A percentile compares a stretch with the other conserved stretches of the same genome.
phyloP scores from a whole-genome alignment of 2,329 filamentous ascomycete species.

The Cucurbitaria berberidis region DNA sequence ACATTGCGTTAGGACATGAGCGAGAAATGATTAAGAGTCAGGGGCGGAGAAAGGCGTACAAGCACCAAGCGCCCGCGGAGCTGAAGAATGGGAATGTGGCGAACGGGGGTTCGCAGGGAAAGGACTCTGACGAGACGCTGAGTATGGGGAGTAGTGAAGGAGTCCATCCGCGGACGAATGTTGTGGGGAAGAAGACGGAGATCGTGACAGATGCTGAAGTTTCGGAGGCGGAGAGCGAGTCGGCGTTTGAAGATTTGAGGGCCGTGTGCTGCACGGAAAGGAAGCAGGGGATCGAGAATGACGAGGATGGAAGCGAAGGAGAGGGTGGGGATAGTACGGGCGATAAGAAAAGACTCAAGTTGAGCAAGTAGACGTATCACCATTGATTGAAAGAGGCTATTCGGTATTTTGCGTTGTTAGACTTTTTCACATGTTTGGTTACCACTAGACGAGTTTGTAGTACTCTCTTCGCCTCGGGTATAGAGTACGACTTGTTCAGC shows the following conservation, averaged over 20 bases:
- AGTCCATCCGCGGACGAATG: neutral
- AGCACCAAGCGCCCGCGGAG: neutral
- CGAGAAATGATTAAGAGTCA: conserved; percentile 2
- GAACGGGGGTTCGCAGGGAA: neutral
- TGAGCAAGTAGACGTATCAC: no score
- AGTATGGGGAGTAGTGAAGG: neutral
- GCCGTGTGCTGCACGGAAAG: no score
- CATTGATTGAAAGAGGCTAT: no score
- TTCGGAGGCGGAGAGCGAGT: neutral
- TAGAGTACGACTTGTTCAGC: no score
- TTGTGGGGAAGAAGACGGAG: neutral
- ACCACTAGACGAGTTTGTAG: no score
- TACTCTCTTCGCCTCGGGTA: no score
- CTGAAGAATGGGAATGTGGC: neutral
- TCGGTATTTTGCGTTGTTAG: no score
- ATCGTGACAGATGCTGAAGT: neutral
- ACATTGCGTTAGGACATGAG: conserved; percentile 7
- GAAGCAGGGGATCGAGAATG: no score
- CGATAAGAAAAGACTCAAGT: no score
- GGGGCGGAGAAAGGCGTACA: conserved; percentile 3
- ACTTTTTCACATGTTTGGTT: no score
- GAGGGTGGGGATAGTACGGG: no score
- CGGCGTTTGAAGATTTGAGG: neutral
- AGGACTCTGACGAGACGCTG: neutral
- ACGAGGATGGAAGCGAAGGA: no score